Base-by-base conservation (phyloP, 163 green algal species). In the Scenedesmus sp. region DNA sequence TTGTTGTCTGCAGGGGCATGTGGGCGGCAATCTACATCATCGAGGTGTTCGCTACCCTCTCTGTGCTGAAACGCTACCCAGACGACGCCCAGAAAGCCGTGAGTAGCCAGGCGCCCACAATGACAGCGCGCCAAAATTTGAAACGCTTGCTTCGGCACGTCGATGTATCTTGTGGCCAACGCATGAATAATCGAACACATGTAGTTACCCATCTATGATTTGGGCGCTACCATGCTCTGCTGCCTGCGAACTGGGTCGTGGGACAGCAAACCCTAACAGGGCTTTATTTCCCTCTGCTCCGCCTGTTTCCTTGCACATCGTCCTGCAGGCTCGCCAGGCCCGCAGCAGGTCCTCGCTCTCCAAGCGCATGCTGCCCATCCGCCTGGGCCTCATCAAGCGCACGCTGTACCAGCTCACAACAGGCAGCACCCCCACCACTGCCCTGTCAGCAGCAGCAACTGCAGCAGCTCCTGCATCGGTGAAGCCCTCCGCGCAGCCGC, bases 21-120 rank as follows among this genome's bases (percentile, higher is more conserved):
- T 97, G 94, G 95, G 57, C 94, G 10, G 18, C 95, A 1, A 95
- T 97, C 34, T 97, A 97, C 83, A 81, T 92, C 34, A 94, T 97
- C 12, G 95, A 97, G 93, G 95, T 94, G 13, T 87, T 89, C 23
- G 95, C 93, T 52, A 94, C 97, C 79, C 73, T 96, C 10, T 87
- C 92, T 15, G 94, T 97, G 18, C 86, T 97, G 8, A 93, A 94
- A 15, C 89, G 93, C 67, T 94, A 95, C 70, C 91, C 94, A 13
- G 84, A 96, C 64, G 92, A 96, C 59, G 86, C 84, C 59, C 70
- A 93, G 82, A 85, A 87, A 77, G 93, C 90, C 26, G 90, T 92
- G 84, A 88, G 87, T 55, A 66, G 46, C n/a, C 55, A 52, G 85
- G 60, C 85, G 85, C n/a, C 85, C 34, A 66, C 55, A 23, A 10